Evolutionary conservation across 257 asterid genomes (phyloP).

Genomic region (Plantago elongata): DNA sequence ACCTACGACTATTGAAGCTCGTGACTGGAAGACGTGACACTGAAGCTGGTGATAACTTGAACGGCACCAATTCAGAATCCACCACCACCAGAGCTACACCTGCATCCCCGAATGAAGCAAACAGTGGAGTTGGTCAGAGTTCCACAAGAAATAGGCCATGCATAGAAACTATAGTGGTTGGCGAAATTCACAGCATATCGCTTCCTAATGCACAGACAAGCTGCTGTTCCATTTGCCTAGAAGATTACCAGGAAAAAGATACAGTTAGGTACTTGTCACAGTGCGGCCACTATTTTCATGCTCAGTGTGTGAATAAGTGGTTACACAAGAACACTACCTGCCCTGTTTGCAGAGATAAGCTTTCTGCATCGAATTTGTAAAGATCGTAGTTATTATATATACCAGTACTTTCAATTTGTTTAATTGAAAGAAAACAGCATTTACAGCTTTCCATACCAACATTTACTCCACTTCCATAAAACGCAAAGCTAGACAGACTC

Average conservation of each 20-base stretch:
- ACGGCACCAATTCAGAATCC: background rate
- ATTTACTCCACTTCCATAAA: background rate
- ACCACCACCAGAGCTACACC: slow-evolving; percentile 8
- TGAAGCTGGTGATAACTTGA: background rate
- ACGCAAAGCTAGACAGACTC: background rate
- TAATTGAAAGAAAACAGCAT: too few species aligned
- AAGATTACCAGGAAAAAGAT: slow-evolving; percentile 25
- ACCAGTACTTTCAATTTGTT: too few species aligned
- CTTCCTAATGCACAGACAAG: slow-evolving; percentile 4
- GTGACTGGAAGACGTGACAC: slow-evolving; percentile 1
- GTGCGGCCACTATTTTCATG: slow-evolving; percentile 37
- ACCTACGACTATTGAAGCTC: slow-evolving; percentile 11
- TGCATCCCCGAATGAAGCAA: background rate
- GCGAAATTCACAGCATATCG: slow-evolving; percentile 16
- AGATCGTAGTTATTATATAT: background rate
- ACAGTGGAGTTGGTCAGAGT: background rate
- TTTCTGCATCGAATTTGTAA: background rate
- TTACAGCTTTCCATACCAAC: background rate
- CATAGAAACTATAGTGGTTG: slow-evolving; percentile 15
- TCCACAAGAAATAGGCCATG: slow-evolving; percentile 17
- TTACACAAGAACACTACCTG: slow-evolving; percentile 23
- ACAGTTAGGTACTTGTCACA: slow-evolving; percentile 17
- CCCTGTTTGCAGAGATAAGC: slow-evolving; percentile 36
- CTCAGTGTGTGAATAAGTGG: slow-evolving; percentile 32
- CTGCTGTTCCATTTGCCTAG: slow-evolving; percentile 40